A percentile compares a stretch with the other conserved stretches of the same genome.
Conservation (phyloP, 345 rosid genomes). For the Diplotaxis tenuifolia region DNA sequence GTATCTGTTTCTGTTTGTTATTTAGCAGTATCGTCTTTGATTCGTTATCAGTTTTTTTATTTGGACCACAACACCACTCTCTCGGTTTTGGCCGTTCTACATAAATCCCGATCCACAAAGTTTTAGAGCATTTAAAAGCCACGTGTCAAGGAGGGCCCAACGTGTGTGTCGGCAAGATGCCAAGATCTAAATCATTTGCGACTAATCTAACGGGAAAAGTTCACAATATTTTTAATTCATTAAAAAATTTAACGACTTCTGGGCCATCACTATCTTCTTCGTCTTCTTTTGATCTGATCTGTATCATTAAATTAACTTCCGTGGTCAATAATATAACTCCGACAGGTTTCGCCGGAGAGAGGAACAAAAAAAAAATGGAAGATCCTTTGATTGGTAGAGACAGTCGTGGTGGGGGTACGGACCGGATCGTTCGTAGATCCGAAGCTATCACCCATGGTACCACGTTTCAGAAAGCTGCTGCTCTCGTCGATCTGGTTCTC, state of each 20-base stretch:
- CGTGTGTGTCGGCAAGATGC: constrained; percentile 35
- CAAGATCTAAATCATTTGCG: constrained; percentile 23
- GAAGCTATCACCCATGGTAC: constrained; percentile 82
- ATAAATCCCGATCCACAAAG: constrained; percentile 7
- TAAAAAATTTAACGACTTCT: constrained; percentile 24
- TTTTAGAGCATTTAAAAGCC: neutral
- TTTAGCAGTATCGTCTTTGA: neutral
- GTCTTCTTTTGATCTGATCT: neutral
- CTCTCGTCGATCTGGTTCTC: constrained; percentile 90
- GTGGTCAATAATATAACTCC: constrained; percentile 15
- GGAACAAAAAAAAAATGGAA: constrained; percentile 38
- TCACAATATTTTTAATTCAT: neutral
- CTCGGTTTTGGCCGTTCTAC: constrained; percentile 17
- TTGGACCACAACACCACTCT: constrained; percentile 25
- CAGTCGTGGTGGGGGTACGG: constrained; percentile 44
- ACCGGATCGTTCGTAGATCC: constrained; percentile 50
- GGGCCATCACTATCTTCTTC: constrained; percentile 20
- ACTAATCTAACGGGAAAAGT: constrained; percentile 14
- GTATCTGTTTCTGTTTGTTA: neutral
- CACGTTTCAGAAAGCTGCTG: constrained; percentile 86
- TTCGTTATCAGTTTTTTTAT: neutral
- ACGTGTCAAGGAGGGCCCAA: constrained; percentile 2
- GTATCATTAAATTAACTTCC: neutral
- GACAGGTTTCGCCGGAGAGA: neutral
- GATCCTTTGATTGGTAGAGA: constrained; percentile 54